Base-by-base conservation (phyloP, 352 stramenopile species). In the Globisporangium iwayamae region DNA sequence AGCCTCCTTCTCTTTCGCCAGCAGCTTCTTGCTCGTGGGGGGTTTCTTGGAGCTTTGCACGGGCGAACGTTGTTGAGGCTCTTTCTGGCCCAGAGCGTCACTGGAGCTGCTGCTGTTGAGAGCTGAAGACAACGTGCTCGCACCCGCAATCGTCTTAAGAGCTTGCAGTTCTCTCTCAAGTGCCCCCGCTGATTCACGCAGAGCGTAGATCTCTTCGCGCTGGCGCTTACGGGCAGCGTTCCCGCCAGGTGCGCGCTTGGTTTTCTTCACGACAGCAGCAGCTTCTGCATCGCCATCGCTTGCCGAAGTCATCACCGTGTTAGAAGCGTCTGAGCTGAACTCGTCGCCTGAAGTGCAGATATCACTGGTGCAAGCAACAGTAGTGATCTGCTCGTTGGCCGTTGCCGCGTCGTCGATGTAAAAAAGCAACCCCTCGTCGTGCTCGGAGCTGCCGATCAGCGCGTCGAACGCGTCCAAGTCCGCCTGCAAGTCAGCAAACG, bases 191-290 rank as follows among this genome's bases (percentile, higher is more conserved):
- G 48, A 46, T 32, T 52, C 60, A 11, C 60, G 60, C 5, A 66
- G 30, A 9, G 36, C 7, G 14, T n/a, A 50, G 16, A 66, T 18
- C 41, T 66, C 60, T 30, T 66, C 50, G 11, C 60, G 60, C 46
- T 63, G 57, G 6, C 57, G 57, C 46, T 63, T 63, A 34, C 57
- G 57, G 10, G 57, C 57, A 20, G 46, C 55, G 46, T 63, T 63
- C 6, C 57, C 57, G 14, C 57, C 57, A 7, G 57, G 45, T 1
- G 45, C 57, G 46, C 57, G 41, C 46, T 56, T 63, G 1, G 39
- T 1, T 6, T 36, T 39, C 46, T 63, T 63, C 6, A 28, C 55
- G 39, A 16, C 11, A 5, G 39, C 11, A 14, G 38, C 38, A 46
- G 4, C 16, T n/a, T 3, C 39, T 5, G 4, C 39, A 18, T 16